These are phyloP conservation scores for Colletotrichum destructivum DNA, from an alignment of 2,329 filamentous ascomycete species.

Conservation along the genomic window DNA sequence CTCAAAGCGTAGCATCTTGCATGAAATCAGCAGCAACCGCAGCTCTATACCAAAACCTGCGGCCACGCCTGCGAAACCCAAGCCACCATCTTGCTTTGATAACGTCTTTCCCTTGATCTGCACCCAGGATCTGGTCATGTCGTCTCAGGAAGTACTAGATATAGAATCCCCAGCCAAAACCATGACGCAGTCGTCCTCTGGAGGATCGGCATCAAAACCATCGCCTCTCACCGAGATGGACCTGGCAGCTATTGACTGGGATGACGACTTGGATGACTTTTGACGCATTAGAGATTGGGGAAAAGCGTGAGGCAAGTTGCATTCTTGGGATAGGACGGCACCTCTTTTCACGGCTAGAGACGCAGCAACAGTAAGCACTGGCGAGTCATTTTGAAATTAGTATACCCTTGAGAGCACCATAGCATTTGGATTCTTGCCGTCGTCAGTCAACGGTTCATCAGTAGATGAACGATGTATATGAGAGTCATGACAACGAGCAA, in stretches of 20 bases:
- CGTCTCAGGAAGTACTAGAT: constrained; percentile 64
- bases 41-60: background rate
- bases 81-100: background rate
- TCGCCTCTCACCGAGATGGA: constrained; percentile 28
- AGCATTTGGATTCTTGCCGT: background rate
- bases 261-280: constrained; percentile 41
- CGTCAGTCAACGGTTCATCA: background rate
- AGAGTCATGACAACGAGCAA: background rate
- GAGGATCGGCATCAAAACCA: background rate
- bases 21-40: constrained; percentile 22
- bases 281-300: constrained; percentile 7
- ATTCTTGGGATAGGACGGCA: background rate
- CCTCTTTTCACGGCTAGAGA: background rate
- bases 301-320: background rate
- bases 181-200: constrained; percentile 20
- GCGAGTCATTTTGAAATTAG: constrained; percentile 2
- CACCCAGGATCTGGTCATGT: constrained; percentile 63
- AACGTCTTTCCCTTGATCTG: constrained; percentile 54
- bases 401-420: constrained; percentile 21
- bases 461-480: background rate
- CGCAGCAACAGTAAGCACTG: background rate
- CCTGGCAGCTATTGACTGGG: constrained; percentile 37
- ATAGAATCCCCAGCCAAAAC: constrained; percentile 50
- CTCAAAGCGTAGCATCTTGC: background rate
- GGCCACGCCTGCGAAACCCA: background rate